Evolutionary conservation across 2,329 filamentous ascomycete genomes (phyloP), one percentile per base, ranked within the genome.

Genomic region (Aspergillus candidus): DNA sequence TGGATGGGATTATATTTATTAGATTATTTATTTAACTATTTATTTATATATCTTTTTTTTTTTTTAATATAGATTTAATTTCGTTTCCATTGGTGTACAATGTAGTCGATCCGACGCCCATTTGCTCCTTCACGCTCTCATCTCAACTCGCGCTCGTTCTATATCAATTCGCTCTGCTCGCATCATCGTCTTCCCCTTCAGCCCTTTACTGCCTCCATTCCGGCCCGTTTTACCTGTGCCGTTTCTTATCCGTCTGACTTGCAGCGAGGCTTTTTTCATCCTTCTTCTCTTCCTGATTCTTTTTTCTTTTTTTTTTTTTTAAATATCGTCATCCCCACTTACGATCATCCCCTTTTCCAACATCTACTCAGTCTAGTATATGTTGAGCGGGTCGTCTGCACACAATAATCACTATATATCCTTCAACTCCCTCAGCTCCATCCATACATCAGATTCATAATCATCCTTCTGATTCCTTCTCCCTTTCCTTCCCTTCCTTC

Each of bases 191-290:
- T 36, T 30, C 36, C 31, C n/a, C 41, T 32, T 32, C 38, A 37
- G 30, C 41, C 35, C 32, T 44, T 32, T 40, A 50, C 44, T 43
- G 43, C 43, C 49, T 49, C 41, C 46, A 49, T 49, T 46, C 44
- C 35, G 37, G 31, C 38, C 22, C 41, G 27, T 39, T 31, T 32
- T 41, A 5, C 32, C 30, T 32, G 18, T 15, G 4, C 18, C 18
- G 18, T 18, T 18, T 29, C 29, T 39, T 43, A 38, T 38, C 35
- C 10, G 37, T 27, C 14, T 32, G 30, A 11, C 30, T 46, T 32
- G 36, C 39, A 33, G 22, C 22, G 7, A 27, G 22, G 17, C 38
- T 35, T 35, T 27, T 27, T 27, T 27, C 18, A 18, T 18, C 18
- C 18, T 18, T 18, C 18, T 18, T 18, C 18, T 18, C 29, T 32